These are phyloP conservation scores for Entamoeba histolytica DNA, from an alignment of 208 protist species.

Conservation along the genomic window DNA sequence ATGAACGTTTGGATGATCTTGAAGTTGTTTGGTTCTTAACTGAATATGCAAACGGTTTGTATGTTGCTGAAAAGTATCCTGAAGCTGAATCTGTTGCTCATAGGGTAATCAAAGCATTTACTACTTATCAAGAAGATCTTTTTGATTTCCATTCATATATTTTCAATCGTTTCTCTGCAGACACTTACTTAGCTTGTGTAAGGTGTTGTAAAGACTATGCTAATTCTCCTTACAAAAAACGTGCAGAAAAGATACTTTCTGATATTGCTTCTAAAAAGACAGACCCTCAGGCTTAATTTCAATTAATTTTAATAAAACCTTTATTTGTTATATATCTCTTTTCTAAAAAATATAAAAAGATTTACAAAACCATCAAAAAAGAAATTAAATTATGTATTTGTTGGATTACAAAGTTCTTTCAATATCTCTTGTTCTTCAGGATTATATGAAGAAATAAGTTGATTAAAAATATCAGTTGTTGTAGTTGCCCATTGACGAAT, in stretches of 20 bases:
- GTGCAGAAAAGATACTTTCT: background rate
- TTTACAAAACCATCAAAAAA: too few relatives aligned
- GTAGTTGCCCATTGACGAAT: too few relatives aligned
- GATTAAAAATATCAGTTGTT: too few relatives aligned
- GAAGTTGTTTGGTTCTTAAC: background rate
- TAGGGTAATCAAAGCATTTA: background rate
- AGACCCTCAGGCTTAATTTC: too few relatives aligned
- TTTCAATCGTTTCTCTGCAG: background rate
- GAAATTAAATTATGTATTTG: too few relatives aligned
- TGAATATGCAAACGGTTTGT: background rate
- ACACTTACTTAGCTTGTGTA: background rate
- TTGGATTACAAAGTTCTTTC: too few relatives aligned
- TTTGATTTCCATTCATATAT: background rate
- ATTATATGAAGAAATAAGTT: too few relatives aligned
- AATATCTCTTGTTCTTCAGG: too few relatives aligned
- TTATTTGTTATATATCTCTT: too few relatives aligned
- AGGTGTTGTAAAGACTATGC: background rate
- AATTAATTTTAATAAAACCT: too few relatives aligned
- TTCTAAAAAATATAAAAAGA: too few relatives aligned
- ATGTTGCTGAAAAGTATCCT: background rate
- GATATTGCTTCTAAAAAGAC: background rate
- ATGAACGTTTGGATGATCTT: background rate
- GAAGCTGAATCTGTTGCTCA: background rate
- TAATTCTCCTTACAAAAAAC: background rate
- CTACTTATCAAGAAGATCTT: background rate